A percentile compares a stretch with the other conserved stretches of the same genome.
Conservation (phyloP, 2,329 filamentous ascomycete species). For the Gyromitra esculenta region DNA sequence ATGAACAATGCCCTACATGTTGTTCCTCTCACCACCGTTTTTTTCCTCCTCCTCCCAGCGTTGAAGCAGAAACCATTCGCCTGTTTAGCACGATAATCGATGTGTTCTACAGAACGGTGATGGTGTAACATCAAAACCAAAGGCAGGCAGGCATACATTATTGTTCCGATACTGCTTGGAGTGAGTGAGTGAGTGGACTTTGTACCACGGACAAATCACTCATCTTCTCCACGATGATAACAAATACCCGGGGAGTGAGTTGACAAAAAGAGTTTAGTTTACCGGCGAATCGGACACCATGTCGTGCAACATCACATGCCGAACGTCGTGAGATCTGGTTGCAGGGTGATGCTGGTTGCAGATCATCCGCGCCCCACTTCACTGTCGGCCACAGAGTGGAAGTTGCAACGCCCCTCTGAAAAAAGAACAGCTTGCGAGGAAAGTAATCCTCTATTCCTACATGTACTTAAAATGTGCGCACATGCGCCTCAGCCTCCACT, state of each 20-base stretch:
- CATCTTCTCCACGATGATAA: slow-evolving; percentile 19
- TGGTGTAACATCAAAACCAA: slow-evolving; percentile 27
- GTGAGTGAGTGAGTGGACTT: not conserved
- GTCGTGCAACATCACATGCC: slow-evolving; percentile 46
- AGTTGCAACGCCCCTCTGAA: slow-evolving; percentile 26
- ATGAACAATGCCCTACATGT: slow-evolving; percentile 14
- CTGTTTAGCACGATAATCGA: slow-evolving; percentile 42
- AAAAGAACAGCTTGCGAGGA: slow-evolving; percentile 18
- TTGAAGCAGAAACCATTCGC: slow-evolving; percentile 5
- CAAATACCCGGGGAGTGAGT: slow-evolving; percentile 9
- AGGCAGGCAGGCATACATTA: slow-evolving; percentile 27
- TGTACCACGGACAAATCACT: slow-evolving; percentile 17
- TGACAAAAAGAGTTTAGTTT: slow-evolving; percentile 26
- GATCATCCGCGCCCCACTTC: slow-evolving; percentile 38
- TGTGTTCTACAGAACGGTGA: slow-evolving; percentile 31
- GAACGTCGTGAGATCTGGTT: slow-evolving; percentile 44
- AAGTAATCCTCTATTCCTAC: slow-evolving; percentile 5
- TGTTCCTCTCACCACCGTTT: slow-evolving; percentile 10
- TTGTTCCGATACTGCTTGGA: slow-evolving; percentile 26
- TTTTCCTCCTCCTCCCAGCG: not conserved
- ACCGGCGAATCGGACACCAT: slow-evolving; percentile 24
- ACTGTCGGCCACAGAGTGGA: not conserved
- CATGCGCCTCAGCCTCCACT: not conserved
- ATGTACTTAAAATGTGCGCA: not conserved
- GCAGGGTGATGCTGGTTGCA: slow-evolving; percentile 42